phyloP scores from a whole-genome alignment of 2,329 filamentous ascomycete genomes.

The Fusarium sp. region DNA sequence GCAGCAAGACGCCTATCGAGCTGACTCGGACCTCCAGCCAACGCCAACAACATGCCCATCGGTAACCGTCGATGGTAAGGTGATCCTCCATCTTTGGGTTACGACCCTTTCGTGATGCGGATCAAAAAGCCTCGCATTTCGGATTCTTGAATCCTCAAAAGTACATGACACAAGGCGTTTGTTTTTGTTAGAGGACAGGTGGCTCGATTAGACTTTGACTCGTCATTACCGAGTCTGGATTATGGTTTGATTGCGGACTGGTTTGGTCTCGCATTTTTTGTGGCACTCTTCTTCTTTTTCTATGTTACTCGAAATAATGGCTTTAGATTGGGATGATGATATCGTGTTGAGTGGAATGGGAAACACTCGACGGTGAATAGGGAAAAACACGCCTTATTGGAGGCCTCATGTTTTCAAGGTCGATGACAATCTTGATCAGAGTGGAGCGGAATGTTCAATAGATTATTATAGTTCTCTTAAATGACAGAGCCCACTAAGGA shows the following conservation, averaged over 20 bases:
- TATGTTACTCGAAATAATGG: constrained; percentile 49
- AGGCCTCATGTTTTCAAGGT: constrained; percentile 28
- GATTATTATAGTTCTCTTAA: constrained; percentile 40
- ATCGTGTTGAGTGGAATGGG: constrained; percentile 34
- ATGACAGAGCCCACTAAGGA: constrained; percentile 11
- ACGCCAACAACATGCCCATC: constrained; percentile 67
- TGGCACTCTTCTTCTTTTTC: constrained; percentile 37
- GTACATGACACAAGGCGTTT: constrained; percentile 52
- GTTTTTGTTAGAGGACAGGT: constrained; percentile 50
- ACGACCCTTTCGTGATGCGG: constrained; percentile 28
- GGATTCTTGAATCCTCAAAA: constrained; percentile 43
- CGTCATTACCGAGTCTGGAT: constrained; percentile 45
- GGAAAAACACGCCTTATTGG: constrained; percentile 28
- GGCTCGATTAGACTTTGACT: constrained; percentile 51
- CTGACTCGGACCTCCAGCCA: constrained; percentile 58
- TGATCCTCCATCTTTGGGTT: constrained; percentile 32
- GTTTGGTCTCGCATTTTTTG: constrained; percentile 42
- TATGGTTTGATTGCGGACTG: constrained; percentile 44
- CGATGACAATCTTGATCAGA: constrained; percentile 35
- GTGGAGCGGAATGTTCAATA: constrained; percentile 35
- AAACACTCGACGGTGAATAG: constrained; percentile 31
- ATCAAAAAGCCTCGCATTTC: constrained; percentile 35
- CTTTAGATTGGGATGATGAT: constrained; percentile 50
- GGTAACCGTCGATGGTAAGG: constrained; percentile 67
- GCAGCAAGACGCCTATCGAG: constrained; percentile 52